Percentiles rank a stretch among this genome's conserved stretches.
These are phyloP conservation scores for Grosmannia huntii DNA, from an alignment of 2,329 filamentous ascomycete genomes.

Conservation along the genomic window DNA sequence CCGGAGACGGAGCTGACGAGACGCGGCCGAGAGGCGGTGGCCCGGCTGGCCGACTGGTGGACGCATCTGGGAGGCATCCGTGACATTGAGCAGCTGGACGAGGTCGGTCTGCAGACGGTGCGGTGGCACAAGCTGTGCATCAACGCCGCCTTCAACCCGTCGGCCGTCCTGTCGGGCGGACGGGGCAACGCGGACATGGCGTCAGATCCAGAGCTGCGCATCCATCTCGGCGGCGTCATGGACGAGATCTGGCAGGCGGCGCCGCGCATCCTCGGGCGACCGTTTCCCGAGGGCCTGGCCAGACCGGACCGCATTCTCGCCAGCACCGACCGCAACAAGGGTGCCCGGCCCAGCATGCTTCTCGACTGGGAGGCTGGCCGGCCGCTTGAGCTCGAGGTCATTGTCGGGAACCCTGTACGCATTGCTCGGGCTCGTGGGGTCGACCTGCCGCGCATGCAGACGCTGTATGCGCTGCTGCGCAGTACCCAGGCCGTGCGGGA, in stretches of 20 bases:
- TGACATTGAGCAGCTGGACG: conserved; percentile 46
- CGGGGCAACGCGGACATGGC: conserved; percentile 53
- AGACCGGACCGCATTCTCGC: conserved; percentile 48
- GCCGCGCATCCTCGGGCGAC: conserved; percentile 47
- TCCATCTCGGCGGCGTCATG: conserved; percentile 54
- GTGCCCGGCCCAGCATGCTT: conserved; percentile 54
- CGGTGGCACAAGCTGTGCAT: conserved; percentile 69
- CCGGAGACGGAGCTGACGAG: conserved; percentile 2
- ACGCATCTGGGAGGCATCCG: conserved; percentile 44
- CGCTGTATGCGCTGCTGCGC: conserved; percentile 50
- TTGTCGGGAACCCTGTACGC: conserved; percentile 56
- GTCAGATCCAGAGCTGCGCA: conserved; percentile 46
- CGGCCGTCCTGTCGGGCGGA: conserved; percentile 53
- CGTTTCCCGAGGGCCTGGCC: conserved; percentile 47
- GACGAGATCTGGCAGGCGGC: conserved; percentile 54
- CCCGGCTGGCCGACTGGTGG: conserved; percentile 40
- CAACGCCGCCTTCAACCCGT: conserved; percentile 64
- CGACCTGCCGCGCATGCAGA: conserved; percentile 55
- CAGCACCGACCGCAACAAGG: conserved; percentile 51
- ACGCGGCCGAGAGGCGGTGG: conserved; percentile 28
- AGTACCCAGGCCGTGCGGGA: conserved; percentile 44
- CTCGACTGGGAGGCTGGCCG: conserved; percentile 56
- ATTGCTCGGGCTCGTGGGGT: conserved; percentile 50
- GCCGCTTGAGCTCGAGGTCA: conserved; percentile 59
- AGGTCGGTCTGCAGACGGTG: conserved; percentile 55